Evolutionary conservation across 129 eudicot genomes (phyloP).

Genomic region (Logfia minima): DNA sequence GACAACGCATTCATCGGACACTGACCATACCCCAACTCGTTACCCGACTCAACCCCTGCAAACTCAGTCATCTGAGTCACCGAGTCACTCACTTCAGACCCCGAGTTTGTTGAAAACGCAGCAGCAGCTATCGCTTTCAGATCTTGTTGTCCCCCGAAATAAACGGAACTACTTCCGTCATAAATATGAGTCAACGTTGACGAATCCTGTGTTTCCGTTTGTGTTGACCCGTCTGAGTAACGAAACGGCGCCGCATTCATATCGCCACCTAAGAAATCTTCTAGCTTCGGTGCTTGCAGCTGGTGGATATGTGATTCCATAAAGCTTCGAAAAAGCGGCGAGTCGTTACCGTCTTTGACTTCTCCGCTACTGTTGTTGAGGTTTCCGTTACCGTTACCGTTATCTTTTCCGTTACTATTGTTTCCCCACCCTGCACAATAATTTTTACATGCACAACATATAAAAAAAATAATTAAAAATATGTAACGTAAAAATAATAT

Average conservation of each 20-base stretch:
- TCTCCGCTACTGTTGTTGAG: conserved; percentile 15
- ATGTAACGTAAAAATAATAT: not conserved
- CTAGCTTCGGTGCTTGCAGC: conserved; percentile 69
- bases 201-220: conserved; percentile 33
- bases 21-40: conserved; percentile 48
- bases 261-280: conserved; percentile 71
- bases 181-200: conserved; percentile 31
- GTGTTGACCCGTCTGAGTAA: conserved; percentile 27
- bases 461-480: no score
- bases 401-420: conserved; percentile 31
- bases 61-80: conserved; percentile 44
- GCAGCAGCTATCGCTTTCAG: conserved; percentile 45
- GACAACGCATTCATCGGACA: conserved; percentile 38
- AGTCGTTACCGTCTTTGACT: conserved; percentile 21
- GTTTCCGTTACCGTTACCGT: conserved; percentile 14
- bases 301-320: conserved; percentile 41
- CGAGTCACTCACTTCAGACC: conserved; percentile 86
- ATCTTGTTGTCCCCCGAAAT: conserved; percentile 48
- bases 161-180: conserved; percentile 33
- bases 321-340: conserved; percentile 38
- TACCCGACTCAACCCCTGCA: conserved; percentile 56
- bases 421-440: conserved; percentile 41
- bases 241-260: conserved; percentile 31
- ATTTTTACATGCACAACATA: conserved; percentile 12
- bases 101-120: conserved; percentile 80